These are phyloP conservation scores for Rhodocollybia butyracea DNA, from an alignment of 768 basidiomycete genomes.

Conservation along the genomic window DNA sequence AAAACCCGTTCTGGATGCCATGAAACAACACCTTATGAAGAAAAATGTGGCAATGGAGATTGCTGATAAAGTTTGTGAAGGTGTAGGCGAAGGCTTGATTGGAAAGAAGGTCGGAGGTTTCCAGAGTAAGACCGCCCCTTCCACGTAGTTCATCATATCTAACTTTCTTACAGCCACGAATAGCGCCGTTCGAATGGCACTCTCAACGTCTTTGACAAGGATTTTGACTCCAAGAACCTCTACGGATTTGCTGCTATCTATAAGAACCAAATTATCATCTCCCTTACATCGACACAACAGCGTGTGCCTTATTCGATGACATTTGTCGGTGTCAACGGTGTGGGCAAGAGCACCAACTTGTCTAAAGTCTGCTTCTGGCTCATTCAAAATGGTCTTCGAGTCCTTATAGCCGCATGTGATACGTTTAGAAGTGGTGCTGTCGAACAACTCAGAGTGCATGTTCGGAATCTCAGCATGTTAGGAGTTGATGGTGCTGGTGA, in stretches of 20 bases:
- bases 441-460: constrained; percentile 95
- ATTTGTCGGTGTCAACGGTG: constrained; percentile 98
- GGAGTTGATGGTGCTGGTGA: constrained; percentile 62
- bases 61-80: constrained; percentile 90
- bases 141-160: constrained; percentile 10
- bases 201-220: constrained; percentile 85
- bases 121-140: constrained; percentile 58
- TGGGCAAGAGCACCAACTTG: constrained; percentile 97
- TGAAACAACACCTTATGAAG: constrained; percentile 98
- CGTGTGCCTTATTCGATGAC: constrained; percentile 88
- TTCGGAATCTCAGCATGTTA: constrained; percentile 88
- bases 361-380: constrained; percentile 99
- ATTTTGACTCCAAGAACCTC: constrained; percentile 96
- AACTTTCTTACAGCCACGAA: constrained; percentile 61
- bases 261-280: constrained; percentile 81
- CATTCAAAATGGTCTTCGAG: constrained; percentile 89
- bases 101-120: constrained; percentile 92
- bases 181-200: constrained; percentile 75
- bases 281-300: constrained; percentile 73
- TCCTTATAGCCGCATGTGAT: constrained; percentile 97
- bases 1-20: constrained; percentile 83
- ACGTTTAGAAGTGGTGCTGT: constrained; percentile 98
- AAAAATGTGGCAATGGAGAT: constrained; percentile 99
- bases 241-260: constrained; percentile 92
- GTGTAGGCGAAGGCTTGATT: constrained; percentile 84